phyloP scores from a whole-genome alignment of 495 filamentous ascomycete species.

The Aspergillus nidulans region DNA sequence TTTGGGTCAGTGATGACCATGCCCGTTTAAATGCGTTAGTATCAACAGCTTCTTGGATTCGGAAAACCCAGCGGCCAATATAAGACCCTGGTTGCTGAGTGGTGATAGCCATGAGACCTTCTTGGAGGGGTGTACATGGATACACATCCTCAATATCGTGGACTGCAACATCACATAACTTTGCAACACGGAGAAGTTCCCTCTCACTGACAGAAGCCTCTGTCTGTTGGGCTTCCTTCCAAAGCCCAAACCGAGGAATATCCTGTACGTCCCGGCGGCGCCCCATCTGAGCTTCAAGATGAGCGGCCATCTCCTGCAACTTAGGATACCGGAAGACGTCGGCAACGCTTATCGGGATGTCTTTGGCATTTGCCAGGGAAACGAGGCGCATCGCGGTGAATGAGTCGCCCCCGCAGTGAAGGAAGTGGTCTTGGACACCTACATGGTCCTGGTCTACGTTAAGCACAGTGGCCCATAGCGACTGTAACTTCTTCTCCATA shows the following conservation, averaged over 20 bases:
- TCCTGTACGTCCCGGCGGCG: neutral
- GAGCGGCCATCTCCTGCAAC: slow-evolving; percentile 15
- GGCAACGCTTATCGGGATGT: neutral
- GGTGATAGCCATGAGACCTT: slow-evolving; percentile 53
- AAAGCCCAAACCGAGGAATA: neutral
- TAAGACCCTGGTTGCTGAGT: slow-evolving; percentile 24
- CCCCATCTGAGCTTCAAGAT: neutral
- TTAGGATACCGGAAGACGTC: slow-evolving; percentile 1
- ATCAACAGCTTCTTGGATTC: slow-evolving; percentile 26
- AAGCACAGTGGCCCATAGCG: slow-evolving; percentile 35
- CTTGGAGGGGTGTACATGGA: slow-evolving; percentile 59
- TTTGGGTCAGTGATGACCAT: slow-evolving; percentile 33
- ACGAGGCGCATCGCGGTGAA: slow-evolving; percentile 16
- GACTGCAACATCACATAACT: neutral
- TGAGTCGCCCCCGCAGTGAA: slow-evolving; percentile 26
- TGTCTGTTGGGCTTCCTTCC: neutral
- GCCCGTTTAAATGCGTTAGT: slow-evolving; percentile 33
- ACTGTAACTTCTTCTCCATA: slow-evolving; percentile 1
- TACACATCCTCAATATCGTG: slow-evolving; percentile 46
- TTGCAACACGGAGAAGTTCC: slow-evolving; percentile 10
- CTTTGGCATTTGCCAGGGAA: neutral
- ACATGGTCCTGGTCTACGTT: slow-evolving; percentile 24
- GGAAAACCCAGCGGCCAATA: slow-evolving; percentile 30
- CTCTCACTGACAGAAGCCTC: neutral
- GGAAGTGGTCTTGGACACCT: slow-evolving; percentile 47